These are phyloP conservation scores for Tillandsia fasciculata DNA, from an alignment of 176 grass and related monocot genomes.

Conservation along the genomic window DNA sequence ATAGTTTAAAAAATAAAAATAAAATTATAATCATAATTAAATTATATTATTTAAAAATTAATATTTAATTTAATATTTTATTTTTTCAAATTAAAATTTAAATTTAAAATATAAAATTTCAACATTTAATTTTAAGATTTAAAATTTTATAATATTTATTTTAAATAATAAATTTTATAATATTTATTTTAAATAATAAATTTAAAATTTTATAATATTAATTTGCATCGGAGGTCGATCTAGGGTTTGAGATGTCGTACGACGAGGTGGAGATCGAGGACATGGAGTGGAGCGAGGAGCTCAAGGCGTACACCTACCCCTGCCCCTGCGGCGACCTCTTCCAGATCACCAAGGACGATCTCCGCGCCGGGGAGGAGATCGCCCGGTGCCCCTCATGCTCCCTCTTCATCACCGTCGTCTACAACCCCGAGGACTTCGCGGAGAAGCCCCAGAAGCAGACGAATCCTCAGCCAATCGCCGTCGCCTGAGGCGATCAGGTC, in stretches of 20 bases:
- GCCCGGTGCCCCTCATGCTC: constrained; percentile 89
- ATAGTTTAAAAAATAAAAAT: too few species aligned
- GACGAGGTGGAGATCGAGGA: constrained; percentile 99
- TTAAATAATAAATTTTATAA: too few species aligned
- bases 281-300: constrained; percentile 88
- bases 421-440: constrained; percentile 84
- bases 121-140: too few species aligned
- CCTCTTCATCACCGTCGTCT: constrained; percentile 89
- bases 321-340: constrained; percentile 97
- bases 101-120: too few species aligned
- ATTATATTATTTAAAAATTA: too few species aligned
- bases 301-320: constrained; percentile 80
- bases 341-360: constrained; percentile 83
- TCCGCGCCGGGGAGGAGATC: constrained; percentile 88
- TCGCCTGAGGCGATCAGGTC: constrained; percentile 35
- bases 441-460: constrained; percentile 37
- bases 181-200: too few species aligned
- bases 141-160: too few species aligned
- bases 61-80: too few species aligned
- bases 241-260: constrained; percentile 52
- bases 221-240: too few species aligned
- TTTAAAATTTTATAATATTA: too few species aligned
- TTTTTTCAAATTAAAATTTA: too few species aligned
- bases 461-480: constrained; percentile 39
- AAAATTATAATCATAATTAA: too few species aligned